phyloP scores from a whole-genome alignment of 495 filamentous ascomycete species.

The Penicillium egyptiacum region DNA sequence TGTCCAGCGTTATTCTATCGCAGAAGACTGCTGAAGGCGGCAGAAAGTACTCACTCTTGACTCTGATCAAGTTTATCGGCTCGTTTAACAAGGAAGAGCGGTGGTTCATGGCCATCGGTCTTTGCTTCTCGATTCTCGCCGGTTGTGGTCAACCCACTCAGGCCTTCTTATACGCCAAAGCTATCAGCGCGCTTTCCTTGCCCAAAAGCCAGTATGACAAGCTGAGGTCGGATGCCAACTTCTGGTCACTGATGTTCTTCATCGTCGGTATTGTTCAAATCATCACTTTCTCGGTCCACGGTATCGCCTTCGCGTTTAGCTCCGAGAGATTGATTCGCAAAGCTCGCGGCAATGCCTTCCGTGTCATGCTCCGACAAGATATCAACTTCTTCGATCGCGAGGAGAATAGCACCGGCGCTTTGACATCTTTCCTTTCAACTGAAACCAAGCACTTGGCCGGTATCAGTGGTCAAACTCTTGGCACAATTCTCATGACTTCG shows the following conservation, averaged over 20 bases:
- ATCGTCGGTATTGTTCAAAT: slow-evolving; percentile 84
- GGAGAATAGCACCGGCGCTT: slow-evolving; percentile 78
- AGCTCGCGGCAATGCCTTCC: slow-evolving; percentile 76
- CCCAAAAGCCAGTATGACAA: slow-evolving; percentile 44
- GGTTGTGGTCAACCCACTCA: slow-evolving; percentile 85
- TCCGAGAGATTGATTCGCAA: slow-evolving; percentile 81
- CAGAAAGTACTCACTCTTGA: slow-evolving; percentile 72
- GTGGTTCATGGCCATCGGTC: slow-evolving; percentile 69
- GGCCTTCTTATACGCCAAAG: slow-evolving; percentile 87
- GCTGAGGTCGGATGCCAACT: slow-evolving; percentile 69
- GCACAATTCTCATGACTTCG: slow-evolving; percentile 71
- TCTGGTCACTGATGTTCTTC: slow-evolving; percentile 93
- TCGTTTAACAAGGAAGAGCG: slow-evolving; percentile 79
- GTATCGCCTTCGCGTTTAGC: slow-evolving; percentile 76
- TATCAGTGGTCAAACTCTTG: slow-evolving; percentile 76
- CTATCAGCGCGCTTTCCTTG: slow-evolving; percentile 66
- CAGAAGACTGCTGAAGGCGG: slow-evolving; percentile 47
- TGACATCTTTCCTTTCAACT: slow-evolving; percentile 83
- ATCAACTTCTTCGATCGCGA: slow-evolving; percentile 85
- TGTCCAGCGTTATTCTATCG: slow-evolving; percentile 72
- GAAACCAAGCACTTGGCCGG: slow-evolving; percentile 83
- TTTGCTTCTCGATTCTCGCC: slow-evolving; percentile 75
- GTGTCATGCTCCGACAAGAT: slow-evolving; percentile 88
- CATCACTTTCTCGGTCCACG: slow-evolving; percentile 65
- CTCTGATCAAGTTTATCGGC: slow-evolving; percentile 78